phyloP scores from a whole-genome alignment of 106 monocot genomes.

The Dioscorea alata region DNA sequence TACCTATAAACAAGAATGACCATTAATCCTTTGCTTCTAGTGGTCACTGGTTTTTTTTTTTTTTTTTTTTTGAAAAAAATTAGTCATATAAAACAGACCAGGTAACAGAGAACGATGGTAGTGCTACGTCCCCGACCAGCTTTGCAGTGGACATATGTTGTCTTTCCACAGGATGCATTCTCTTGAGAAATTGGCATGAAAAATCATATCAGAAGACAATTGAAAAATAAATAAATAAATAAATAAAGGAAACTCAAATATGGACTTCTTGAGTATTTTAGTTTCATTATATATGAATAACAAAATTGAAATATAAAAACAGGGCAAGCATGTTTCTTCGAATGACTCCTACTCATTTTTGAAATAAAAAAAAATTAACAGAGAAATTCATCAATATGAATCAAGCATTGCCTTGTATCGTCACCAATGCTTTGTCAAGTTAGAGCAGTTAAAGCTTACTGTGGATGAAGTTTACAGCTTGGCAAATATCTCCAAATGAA shows the following conservation, averaged over 20 bases:
- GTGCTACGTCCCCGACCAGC: slow-evolving; percentile 99
- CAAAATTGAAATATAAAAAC: too few relatives aligned
- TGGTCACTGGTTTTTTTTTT: too few relatives aligned
- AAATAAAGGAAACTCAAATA: background rate
- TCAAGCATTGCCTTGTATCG: too few relatives aligned
- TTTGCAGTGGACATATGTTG: slow-evolving; percentile 98
- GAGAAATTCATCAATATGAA: too few relatives aligned
- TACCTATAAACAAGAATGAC: slow-evolving; percentile 43
- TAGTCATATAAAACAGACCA: slow-evolving; percentile 38
- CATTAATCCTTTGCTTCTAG: background rate
- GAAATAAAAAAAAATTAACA: too few relatives aligned
- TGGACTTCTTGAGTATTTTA: too few relatives aligned
- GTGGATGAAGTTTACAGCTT: slow-evolving; percentile 85
- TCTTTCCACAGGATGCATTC: slow-evolving; percentile 67
- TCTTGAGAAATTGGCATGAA: slow-evolving; percentile 5
- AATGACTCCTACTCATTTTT: too few relatives aligned
- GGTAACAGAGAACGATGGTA: slow-evolving; percentile 93
- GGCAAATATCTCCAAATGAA: slow-evolving; percentile 62
- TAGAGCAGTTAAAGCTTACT: slow-evolving; percentile 19
- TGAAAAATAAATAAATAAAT: too few relatives aligned
- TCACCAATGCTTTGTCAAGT: too few relatives aligned
- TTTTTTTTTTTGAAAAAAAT: too few relatives aligned
- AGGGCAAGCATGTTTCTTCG: too few relatives aligned
- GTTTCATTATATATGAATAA: too few relatives aligned
- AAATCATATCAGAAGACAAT: background rate